phyloP scores from a whole-genome alignment of 768 basidiomycete genomes.

The Boletales sp. region DNA sequence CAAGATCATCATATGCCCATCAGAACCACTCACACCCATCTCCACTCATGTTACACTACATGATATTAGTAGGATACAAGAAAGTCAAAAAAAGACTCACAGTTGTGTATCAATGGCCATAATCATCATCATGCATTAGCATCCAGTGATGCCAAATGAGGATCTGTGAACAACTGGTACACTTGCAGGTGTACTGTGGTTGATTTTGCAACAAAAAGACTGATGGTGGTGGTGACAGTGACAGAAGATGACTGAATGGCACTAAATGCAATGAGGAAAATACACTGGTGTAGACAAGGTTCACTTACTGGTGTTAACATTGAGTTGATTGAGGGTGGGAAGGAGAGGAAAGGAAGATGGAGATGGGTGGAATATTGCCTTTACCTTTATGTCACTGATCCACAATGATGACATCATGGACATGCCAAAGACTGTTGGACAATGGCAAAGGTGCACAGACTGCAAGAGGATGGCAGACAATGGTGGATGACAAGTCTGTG shows the following conservation, averaged over 20 bases:
- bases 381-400: background rate
- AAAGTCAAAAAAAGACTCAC: background rate
- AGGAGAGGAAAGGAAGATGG: too few relatives aligned
- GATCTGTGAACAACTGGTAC: background rate
- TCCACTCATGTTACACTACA: background rate
- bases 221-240: background rate
- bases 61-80: background rate
- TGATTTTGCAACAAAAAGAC: background rate
- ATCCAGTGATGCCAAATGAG: background rate
- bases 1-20: background rate
- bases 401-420: background rate
- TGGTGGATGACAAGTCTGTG: too few relatives aligned
- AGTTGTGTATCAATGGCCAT: background rate
- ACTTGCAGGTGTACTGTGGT: background rate
- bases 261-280: background rate
- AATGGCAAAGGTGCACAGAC: too few relatives aligned
- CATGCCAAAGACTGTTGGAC: too few relatives aligned
- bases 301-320: background rate
- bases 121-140: background rate
- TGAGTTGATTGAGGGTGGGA: too few relatives aligned
- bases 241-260: background rate
- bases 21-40: background rate
- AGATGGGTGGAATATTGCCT: too few relatives aligned
- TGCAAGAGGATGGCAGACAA: too few relatives aligned
- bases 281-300: background rate